Base-by-base conservation (phyloP, 1,284 basidiomycete genomes). In the Trametes sp. region DNA sequence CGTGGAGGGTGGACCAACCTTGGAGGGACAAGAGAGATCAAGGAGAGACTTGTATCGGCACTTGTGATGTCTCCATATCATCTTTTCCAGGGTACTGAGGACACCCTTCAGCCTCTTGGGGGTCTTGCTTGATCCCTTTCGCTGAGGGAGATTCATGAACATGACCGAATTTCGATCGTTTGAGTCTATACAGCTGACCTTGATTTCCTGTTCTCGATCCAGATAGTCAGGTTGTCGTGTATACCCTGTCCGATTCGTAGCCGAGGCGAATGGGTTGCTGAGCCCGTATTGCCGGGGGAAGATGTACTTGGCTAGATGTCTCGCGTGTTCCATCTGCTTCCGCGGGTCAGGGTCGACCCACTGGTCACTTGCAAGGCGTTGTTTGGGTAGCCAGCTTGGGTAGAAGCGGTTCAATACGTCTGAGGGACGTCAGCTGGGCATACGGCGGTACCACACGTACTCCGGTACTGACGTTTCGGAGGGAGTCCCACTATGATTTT, bases 211-310 rank as follows among this genome's bases (percentile, higher is more conserved):
- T 67, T 94, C 92, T 66, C 89, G 81, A 68, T 91, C 84, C 11
- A 76, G 72, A 70, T 87, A 89, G 69, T 91, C 83, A 3, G 82
- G 79, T 53, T 82, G 78, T 21, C 63, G 59, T 24, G 59, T 52
- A n/a, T 62, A 57, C 23, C 59, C 59, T 33, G 54, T 51, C 6
- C 28, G 49, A 3, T 49, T 51, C 61, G 49, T 14, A 6, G 59
- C 59, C 23, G 69, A 42, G 5, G 71, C 73, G 62, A 86, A 95
- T 3, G 87, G 82, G 65, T 81, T 92, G 13, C 82, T 74, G 1
- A 96, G 75, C 0, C 84, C 83, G 68, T 90, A 94, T 67, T 95
- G 92, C 31, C 87, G 82, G 8, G 94, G 88, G 69, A 96, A 96
- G 0, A 97, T 79, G 72, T 96, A 93, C 77, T 94, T 95, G 24